These are phyloP conservation scores for Truncatella angustata DNA, from an alignment of 2,329 filamentous ascomycete genomes.

Conservation along the genomic window DNA sequence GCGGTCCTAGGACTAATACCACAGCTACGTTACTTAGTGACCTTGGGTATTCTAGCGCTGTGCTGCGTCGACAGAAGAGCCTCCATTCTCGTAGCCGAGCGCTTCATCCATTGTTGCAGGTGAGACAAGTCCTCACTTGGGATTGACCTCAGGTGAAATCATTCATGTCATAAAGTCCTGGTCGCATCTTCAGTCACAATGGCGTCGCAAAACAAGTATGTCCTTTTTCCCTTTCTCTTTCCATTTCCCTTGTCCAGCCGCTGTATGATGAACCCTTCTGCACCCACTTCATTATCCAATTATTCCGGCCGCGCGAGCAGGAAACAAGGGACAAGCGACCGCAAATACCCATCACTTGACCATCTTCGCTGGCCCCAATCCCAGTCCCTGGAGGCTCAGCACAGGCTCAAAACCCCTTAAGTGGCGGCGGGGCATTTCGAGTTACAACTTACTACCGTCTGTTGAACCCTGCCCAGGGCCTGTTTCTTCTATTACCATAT, in stretches of 20 bases:
- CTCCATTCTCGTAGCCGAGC: not conserved
- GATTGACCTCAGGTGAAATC: not conserved
- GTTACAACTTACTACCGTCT: too few relatives aligned
- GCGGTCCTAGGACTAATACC: not conserved
- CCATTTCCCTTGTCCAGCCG: too few relatives aligned
- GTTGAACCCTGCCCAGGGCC: constrained; percentile 4
- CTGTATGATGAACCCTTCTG: too few relatives aligned
- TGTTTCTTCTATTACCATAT: not conserved
- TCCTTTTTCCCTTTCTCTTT: not conserved
- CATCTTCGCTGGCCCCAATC: not conserved
- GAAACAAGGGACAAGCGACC: not conserved
- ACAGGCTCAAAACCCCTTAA: not conserved
- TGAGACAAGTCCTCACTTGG: not conserved
- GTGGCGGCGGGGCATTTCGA: constrained; percentile 10
- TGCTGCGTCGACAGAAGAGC: not conserved
- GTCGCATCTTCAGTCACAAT: constrained; percentile 24
- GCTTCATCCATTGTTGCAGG: not conserved
- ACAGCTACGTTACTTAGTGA: not conserved
- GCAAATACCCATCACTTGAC: not conserved
- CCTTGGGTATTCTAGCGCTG: not conserved
- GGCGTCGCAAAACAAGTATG: constrained; percentile 34
- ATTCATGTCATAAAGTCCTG: constrained; percentile 1
- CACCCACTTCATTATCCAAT: not conserved
- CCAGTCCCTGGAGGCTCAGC: not conserved
- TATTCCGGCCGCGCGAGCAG: not conserved